Base-by-base conservation (phyloP, 352 stramenopile species). In the Globisporangium parvum region DNA sequence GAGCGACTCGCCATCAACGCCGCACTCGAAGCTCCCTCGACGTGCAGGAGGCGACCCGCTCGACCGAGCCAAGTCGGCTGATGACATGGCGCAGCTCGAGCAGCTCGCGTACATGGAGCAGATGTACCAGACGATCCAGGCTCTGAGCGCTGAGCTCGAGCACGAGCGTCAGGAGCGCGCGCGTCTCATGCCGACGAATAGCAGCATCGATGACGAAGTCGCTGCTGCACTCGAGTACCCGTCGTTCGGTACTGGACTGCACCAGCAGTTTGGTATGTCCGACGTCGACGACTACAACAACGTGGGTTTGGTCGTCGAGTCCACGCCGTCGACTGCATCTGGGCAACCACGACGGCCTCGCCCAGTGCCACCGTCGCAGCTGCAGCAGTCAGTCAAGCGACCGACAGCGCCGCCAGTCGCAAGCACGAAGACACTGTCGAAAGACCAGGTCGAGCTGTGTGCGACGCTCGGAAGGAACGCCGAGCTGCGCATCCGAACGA, bases 21-120 rank as follows among this genome's bases (percentile, higher is more conserved):
- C 44, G 12, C 23, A 48, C 9, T 33, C 48, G 10, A 40, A 47
- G 10, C 28, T 55, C 48, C 26, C 40, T 10, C 6, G 44, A 46
- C 8, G 64, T 55, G 24, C 47, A 62, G 49, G 62, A 57, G n/a
- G 39, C 54, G 68, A 42, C 26, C 58, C 47, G 24, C 44, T 17
- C 20, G 35, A 55, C 11, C 44, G 39, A 11, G 31, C 52, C 11
- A 42, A 33, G 46, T 24, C 54, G 26, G 14, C 23, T 18, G 39
- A 46, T 6, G 37, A 54, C 12, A 60, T 65, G 8, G 66, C 65
- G 11, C 60, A 83, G 48, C 66, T 73, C 20, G 58, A 57, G 3
- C 76, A 89, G 33, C 65, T 85, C 28, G 65, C 63, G 18, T 85
- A 85, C 53, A 89, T 89, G 79, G 76, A 89, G 49, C 65, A 86